Base-by-base conservation (phyloP, 2,329 filamentous ascomycete genomes). In the Colletotrichum coccodes region DNA sequence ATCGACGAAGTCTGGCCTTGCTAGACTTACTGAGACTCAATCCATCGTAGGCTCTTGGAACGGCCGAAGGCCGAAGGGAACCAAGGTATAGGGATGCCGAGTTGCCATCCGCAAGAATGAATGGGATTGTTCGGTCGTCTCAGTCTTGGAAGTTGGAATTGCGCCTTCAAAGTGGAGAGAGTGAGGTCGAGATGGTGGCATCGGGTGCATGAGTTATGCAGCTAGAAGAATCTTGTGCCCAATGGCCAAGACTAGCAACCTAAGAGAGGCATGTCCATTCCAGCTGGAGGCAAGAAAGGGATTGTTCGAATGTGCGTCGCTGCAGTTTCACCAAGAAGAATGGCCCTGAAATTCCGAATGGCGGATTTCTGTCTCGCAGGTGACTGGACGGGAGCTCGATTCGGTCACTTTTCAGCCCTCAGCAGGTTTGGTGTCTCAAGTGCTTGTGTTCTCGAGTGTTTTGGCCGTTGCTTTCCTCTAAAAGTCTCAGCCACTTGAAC, bases 251-350 rank as follows among this genome's bases (percentile, higher is more conserved):
- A 42, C 16, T 28, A 46, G 56, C 40, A 47, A n/a, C 14, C 28
- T 28, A 44, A 21, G 2, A 52, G 49, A 65, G 61, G 66, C 66
- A 56, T 47, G 8, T 30, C 7, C 32, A 57, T 69, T 69, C 62
- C 62, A 46, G 40, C 23, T 26, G 14, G 40, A 56, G 66, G 61
- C 54, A 69, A 69, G 61, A 69, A 66, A 69, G 61, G 61, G 61
- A 66, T 66, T 69, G 66, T 54, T 56, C 50, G 49, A 14, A 3
- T 23, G 36, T 50, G 53, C 61, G 34, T 28, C 32, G 50, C 18
- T 8, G 58, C n/a, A 16, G 50, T 14, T 23, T 11, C 21, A 53
- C 34, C 6, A 11, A 49, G 58, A 23, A 14, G 32, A 54, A 47
- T 47, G 42, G 30, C 49, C 4, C 49, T 42, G 28, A 7, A 42